phyloP scores from a whole-genome alignment of 2,329 filamentous ascomycete genomes.

The Colletotrichum sp. region DNA sequence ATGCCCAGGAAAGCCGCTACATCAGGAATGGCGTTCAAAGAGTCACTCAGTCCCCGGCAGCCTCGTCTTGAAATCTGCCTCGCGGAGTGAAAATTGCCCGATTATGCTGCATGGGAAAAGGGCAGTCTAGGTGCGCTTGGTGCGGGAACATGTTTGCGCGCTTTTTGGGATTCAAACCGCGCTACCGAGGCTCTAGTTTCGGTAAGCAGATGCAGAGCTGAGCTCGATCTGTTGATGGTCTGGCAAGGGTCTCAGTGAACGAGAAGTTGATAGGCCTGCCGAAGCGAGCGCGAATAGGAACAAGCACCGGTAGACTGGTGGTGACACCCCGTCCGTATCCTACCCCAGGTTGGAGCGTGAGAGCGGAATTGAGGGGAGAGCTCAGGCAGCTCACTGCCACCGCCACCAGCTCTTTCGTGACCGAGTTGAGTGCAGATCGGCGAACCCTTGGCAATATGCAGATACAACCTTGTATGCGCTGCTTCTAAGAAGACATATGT shows the following conservation, averaged over 20 bases:
- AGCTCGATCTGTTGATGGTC: not conserved
- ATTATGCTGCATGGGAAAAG: not conserved
- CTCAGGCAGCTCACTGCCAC: constrained; percentile 5
- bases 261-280: constrained; percentile 1
- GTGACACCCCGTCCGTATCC: not conserved
- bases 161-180: not conserved
- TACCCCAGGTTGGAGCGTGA: not conserved
- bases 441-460: not conserved
- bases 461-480: not conserved
- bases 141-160: not conserved
- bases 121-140: not conserved
- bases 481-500: not conserved
- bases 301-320: not conserved
- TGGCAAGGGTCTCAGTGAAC: not conserved
- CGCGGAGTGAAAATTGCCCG: not conserved
- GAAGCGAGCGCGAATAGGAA: constrained; percentile 10
- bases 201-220: not conserved
- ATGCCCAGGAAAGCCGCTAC: constrained; percentile 5
- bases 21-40: not conserved
- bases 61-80: constrained; percentile 12
- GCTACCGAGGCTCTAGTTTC: not conserved
- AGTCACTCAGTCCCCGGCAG: not conserved
- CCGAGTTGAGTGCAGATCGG: not conserved
- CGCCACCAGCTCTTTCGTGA: constrained; percentile 6
- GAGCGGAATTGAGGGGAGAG: not conserved